A percentile compares a stretch with the other conserved stretches of the same genome.
phyloP scores from a whole-genome alignment of 306 rosid species.

The apple (Malus domestica) region ASM211411v1 NC_041791.1:4286001-4286500 shows the following conservation, averaged over 20 bases:
- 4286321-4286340: background rate
- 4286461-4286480: background rate
- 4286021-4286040: background rate
- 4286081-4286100: background rate
- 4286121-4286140: background rate
- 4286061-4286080: background rate
- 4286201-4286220: background rate
- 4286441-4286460: background rate
- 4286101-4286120: background rate
- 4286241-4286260: background rate
- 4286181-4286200: background rate
- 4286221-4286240: background rate
- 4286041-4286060: background rate
- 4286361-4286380: background rate
- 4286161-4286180: background rate
- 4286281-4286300: background rate
- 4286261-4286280: background rate
- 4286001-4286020: background rate
- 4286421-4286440: background rate
- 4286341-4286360: background rate
- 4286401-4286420: background rate
- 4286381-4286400: background rate
- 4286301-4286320: background rate
- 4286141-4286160: background rate
- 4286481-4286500: background rate